A percentile compares a stretch with the other conserved stretches of the same genome.
These are phyloP conservation scores for Paecilomyces niveus DNA, from an alignment of 2,329 filamentous ascomycete species.

Conservation along the genomic window DNA sequence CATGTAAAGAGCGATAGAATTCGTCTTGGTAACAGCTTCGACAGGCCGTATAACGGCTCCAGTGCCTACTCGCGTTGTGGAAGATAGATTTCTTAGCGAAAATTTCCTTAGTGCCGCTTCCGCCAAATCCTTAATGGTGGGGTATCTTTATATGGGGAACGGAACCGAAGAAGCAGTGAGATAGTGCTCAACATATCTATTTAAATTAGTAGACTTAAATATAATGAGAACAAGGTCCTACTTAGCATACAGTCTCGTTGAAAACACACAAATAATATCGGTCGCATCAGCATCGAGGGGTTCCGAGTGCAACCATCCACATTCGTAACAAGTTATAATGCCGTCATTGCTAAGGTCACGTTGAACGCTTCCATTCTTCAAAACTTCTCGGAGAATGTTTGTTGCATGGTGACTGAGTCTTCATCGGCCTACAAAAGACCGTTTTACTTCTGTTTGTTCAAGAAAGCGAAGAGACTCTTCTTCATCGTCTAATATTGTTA, in stretches of 20 bases:
- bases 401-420: constrained; percentile 2
- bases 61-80: constrained; percentile 1
- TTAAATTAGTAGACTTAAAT: constrained; percentile 1
- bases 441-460: constrained; percentile 1
- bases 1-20: background rate
- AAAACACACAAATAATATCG: constrained; percentile 4
- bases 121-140: constrained; percentile 2
- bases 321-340: constrained; percentile 4
- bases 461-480: constrained; percentile 2
- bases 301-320: constrained; percentile 7
- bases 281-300: constrained; percentile 1
- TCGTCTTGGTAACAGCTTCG: background rate
- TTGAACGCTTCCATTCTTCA: constrained; percentile 5
- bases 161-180: constrained; percentile 1
- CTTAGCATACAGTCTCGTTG: constrained; percentile 7
- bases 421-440: constrained; percentile 2
- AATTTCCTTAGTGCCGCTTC: constrained; percentile 4
- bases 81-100: constrained; percentile 4
- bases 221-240: constrained; percentile 2
- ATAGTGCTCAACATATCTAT: constrained; percentile 7
- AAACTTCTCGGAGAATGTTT: constrained; percentile 5
- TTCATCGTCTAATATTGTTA: constrained; percentile 2
- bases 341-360: constrained; percentile 5
- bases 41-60: background rate
- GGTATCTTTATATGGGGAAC: constrained; percentile 7